Evolutionary conservation across 495 filamentous ascomycete species (phyloP).

Genomic region (Penicillium cinerascens): DNA sequence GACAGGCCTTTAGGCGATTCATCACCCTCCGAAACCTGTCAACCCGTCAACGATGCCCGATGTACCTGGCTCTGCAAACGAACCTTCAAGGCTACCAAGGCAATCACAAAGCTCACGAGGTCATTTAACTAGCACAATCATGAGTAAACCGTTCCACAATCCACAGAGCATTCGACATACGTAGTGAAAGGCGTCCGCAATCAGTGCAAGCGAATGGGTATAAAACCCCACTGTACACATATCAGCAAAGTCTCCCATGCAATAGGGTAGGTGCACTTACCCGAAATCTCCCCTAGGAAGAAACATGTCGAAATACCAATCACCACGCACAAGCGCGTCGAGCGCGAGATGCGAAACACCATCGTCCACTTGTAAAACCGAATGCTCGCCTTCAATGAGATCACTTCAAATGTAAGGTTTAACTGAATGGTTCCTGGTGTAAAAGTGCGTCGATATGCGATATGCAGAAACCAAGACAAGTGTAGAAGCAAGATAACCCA

Average conservation of each 20-base stretch:
- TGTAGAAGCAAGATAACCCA: background rate
- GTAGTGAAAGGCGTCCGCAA: constrained; percentile 95
- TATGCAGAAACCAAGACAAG: background rate
- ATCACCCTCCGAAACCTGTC: constrained; percentile 16
- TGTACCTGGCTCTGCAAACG: background rate
- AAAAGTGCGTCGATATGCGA: background rate
- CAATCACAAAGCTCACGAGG: constrained; percentile 81
- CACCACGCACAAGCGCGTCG: constrained; percentile 40
- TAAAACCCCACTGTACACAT: constrained; percentile 61
- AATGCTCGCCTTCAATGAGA: too few relatives aligned
- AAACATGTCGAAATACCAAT: constrained; percentile 50
- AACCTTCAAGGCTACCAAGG: constrained; percentile 78
- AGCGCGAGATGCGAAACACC: constrained; percentile 31
- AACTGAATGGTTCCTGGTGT: too few relatives aligned
- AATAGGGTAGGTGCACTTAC: constrained; percentile 20
- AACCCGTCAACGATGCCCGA: background rate
- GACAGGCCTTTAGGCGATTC: constrained; percentile 32
- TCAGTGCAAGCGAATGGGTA: constrained; percentile 79
- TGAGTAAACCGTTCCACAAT: background rate
- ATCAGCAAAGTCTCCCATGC: constrained; percentile 11
- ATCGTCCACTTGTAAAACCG: constrained; percentile 11
- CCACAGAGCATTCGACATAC: constrained; percentile 39
- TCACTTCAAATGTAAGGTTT: too few relatives aligned
- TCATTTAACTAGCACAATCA: constrained; percentile 72
- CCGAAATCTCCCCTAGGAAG: constrained; percentile 49